phyloP scores from a whole-genome alignment of 495 filamentous ascomycete genomes.

The Hyaloscypha variabilis region DNA sequence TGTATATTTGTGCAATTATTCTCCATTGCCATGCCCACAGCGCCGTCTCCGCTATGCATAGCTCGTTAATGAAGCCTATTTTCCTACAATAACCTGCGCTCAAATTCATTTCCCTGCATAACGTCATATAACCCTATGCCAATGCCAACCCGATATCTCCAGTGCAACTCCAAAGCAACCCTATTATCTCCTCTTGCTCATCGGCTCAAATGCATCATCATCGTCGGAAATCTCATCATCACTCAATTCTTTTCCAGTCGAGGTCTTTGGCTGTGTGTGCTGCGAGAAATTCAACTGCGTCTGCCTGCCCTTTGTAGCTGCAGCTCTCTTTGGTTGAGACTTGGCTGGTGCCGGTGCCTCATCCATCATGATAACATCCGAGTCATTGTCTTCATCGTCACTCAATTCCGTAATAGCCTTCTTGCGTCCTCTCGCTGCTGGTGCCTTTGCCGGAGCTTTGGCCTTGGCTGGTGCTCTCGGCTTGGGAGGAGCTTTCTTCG shows the following conservation, averaged over 20 bases:
- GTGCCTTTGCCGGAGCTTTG: constrained; percentile 53
- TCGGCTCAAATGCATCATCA: constrained; percentile 54
- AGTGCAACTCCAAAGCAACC: neutral
- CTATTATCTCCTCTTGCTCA: constrained; percentile 7
- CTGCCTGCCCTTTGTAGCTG: constrained; percentile 54
- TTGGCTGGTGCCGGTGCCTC: constrained; percentile 38
- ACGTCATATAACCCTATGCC: neutral
- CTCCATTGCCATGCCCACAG: neutral
- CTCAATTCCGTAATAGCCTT: constrained; percentile 34
- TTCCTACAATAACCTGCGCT: neutral
- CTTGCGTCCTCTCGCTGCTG: constrained; percentile 35
- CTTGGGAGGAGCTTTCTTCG: constrained; percentile 46
- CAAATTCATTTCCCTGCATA: neutral
- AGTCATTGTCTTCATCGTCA: constrained; percentile 50
- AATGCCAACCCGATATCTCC: neutral
- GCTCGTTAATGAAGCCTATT: neutral
- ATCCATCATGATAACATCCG: constrained; percentile 53
- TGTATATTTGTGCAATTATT: neutral
- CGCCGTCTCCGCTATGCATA: neutral
- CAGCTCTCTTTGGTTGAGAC: constrained; percentile 46
- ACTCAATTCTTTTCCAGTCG: constrained; percentile 57
- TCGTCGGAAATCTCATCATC: constrained; percentile 78
- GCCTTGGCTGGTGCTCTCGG: constrained; percentile 54
- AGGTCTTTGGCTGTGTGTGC: constrained; percentile 50
- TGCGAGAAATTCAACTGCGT: constrained; percentile 70